phyloP scores from a whole-genome alignment of 1,284 basidiomycete species.

The Ustilago loliicola region DNA sequence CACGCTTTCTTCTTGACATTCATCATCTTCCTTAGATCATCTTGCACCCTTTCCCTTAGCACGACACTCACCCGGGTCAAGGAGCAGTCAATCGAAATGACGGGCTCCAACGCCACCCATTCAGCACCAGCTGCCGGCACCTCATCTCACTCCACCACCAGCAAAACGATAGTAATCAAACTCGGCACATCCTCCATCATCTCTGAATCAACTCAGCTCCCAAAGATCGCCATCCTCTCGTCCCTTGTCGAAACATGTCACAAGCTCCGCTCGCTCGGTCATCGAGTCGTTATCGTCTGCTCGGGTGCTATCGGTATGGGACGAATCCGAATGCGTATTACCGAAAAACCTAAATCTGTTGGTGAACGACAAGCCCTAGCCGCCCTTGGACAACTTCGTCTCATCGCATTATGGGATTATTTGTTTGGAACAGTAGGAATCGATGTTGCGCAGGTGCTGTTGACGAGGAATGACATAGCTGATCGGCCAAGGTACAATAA shows the following conservation, averaged over 20 bases:
- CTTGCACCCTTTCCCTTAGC: background rate
- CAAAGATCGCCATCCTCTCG: slow-evolving; percentile 89
- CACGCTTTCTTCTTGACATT: slow-evolving; percentile 33
- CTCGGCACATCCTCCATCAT: slow-evolving; percentile 69
- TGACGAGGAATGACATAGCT: slow-evolving; percentile 95
- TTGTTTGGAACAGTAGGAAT: slow-evolving; percentile 92
- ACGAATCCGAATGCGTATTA: slow-evolving; percentile 87
- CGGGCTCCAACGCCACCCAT: slow-evolving; percentile 6
- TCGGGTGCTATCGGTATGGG: slow-evolving; percentile 97
- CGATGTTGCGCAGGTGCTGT: slow-evolving; percentile 92
- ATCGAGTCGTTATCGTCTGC: slow-evolving; percentile 93
- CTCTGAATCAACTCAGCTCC: slow-evolving; percentile 71
- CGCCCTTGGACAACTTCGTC: slow-evolving; percentile 93
- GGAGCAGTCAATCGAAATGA: background rate
- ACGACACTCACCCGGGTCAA: background rate
- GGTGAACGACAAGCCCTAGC: slow-evolving; percentile 95
- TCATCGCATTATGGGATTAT: slow-evolving; percentile 97
- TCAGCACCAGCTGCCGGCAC: slow-evolving; percentile 4
- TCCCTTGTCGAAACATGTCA: slow-evolving; percentile 92
- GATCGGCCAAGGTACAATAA: slow-evolving; percentile 74
- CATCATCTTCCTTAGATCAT: slow-evolving; percentile 1
- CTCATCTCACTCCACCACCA: slow-evolving; percentile 5
- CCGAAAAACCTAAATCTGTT: slow-evolving; percentile 83
- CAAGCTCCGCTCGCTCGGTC: slow-evolving; percentile 81
- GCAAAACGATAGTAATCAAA: slow-evolving; percentile 69